These are phyloP conservation scores for Penicillium maclennaniae DNA, from an alignment of 495 filamentous ascomycete species.

Conservation along the genomic window DNA sequence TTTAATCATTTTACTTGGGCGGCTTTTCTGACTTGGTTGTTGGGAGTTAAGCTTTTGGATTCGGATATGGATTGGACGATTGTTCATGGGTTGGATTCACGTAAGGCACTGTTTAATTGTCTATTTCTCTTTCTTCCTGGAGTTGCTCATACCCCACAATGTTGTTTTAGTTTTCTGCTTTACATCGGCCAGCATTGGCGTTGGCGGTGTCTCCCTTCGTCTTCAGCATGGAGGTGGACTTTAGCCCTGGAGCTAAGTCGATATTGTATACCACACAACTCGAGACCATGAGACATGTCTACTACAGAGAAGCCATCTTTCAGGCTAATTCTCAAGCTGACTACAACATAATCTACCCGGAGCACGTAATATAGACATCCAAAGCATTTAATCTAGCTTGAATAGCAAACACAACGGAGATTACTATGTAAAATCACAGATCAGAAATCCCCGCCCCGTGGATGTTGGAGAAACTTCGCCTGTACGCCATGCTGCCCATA, in stretches of 20 bases:
- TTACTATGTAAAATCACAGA: slow-evolving; percentile 29
- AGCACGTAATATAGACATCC: slow-evolving; percentile 13
- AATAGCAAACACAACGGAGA: slow-evolving; percentile 16
- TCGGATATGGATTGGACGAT: background rate
- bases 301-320: background rate
- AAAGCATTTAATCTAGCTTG: slow-evolving; percentile 22
- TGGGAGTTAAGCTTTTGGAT: background rate
- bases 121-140: background rate
- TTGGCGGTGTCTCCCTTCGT: slow-evolving; percentile 13
- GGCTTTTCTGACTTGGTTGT: background rate
- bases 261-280: background rate
- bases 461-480: slow-evolving; percentile 33
- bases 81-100: background rate
- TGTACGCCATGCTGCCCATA: slow-evolving; percentile 47
- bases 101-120: no score
- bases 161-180: slow-evolving; percentile 10
- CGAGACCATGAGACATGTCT: background rate
- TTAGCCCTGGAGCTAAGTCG: background rate
- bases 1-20: background rate
- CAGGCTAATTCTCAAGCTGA: background rate
- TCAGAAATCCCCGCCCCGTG: slow-evolving; percentile 25
- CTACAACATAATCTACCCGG: background rate
- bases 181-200: slow-evolving; percentile 13
- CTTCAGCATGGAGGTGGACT: background rate
- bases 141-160: slow-evolving; percentile 4